Conservation (phyloP, 306 rosid genomes). For the Mimosa pudica region DNA sequence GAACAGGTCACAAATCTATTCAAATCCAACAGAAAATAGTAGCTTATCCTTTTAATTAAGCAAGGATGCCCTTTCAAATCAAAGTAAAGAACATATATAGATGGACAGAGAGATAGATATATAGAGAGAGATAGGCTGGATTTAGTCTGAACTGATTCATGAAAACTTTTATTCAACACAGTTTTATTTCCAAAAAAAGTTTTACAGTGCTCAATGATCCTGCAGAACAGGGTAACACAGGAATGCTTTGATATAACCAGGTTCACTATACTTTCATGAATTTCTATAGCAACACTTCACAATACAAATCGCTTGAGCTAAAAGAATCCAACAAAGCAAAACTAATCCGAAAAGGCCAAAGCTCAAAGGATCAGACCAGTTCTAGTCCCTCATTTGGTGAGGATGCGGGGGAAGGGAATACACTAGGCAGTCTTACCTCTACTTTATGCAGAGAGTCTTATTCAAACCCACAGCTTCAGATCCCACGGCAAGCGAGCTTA, state of each 20-base stretch:
- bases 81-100: background rate
- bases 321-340: background rate
- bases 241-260: too few relatives aligned
- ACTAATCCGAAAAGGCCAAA: background rate
- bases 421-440: too few relatives aligned
- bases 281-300: slow-evolving; percentile 11
- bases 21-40: background rate
- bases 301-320: slow-evolving; percentile 7
- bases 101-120: background rate
- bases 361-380: background rate
- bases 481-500: too few relatives aligned
- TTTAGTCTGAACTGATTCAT: too few relatives aligned
- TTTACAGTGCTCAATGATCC: background rate
- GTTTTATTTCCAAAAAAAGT: background rate
- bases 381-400: too few relatives aligned
- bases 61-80: background rate
- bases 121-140: background rate
- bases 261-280: background rate
- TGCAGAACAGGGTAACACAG: background rate
- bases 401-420: too few relatives aligned
- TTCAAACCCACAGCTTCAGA: too few relatives aligned
- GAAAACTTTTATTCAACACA: background rate
- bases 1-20: slow-evolving; percentile 2
- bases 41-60: background rate
- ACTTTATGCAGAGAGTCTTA: too few relatives aligned